phyloP scores from a whole-genome alignment of 306 rosid species.

The Quillaja saponaria region DNA sequence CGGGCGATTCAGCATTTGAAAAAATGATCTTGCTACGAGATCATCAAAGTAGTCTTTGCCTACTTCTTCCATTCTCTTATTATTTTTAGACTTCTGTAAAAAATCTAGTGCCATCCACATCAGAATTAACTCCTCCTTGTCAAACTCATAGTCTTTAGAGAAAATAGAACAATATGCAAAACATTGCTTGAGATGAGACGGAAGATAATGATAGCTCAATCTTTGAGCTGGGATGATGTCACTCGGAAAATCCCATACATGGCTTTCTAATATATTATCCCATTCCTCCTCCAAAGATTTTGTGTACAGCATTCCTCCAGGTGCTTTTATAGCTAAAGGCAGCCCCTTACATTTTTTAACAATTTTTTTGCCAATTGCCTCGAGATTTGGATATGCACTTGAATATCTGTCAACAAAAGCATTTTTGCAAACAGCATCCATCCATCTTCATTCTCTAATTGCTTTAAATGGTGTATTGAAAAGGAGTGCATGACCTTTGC shows the following conservation, averaged over 20 bases:
- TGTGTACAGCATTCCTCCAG: constrained; percentile 33
- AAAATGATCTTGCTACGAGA: constrained; percentile 22
- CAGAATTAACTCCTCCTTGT: background rate
- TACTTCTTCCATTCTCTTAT: constrained; percentile 18
- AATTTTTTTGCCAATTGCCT: constrained; percentile 21
- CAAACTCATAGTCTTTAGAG: constrained; percentile 24
- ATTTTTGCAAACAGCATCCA: constrained; percentile 31
- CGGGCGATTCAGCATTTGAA: background rate
- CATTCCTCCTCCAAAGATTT: constrained; percentile 27
- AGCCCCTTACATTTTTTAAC: constrained; percentile 32
- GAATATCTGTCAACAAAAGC: constrained; percentile 21
- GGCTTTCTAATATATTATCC: constrained; percentile 10
- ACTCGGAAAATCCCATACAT: constrained; percentile 30
- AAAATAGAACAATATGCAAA: constrained; percentile 36
- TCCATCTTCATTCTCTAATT: constrained; percentile 27
- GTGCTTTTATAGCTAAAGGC: constrained; percentile 32
- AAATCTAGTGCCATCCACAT: constrained; percentile 37
- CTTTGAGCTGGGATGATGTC: constrained; percentile 29
- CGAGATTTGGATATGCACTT: constrained; percentile 4
- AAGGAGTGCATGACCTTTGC: constrained; percentile 25
- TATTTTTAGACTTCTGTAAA: background rate
- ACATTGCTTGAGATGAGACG: constrained; percentile 22
- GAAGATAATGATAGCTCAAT: constrained; percentile 32
- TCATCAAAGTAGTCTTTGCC: constrained; percentile 26
- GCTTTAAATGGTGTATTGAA: constrained; percentile 11